Evolutionary conservation across 805 yeast genomes (phyloP).

Genomic region (Candida xiaguanensis): DNA sequence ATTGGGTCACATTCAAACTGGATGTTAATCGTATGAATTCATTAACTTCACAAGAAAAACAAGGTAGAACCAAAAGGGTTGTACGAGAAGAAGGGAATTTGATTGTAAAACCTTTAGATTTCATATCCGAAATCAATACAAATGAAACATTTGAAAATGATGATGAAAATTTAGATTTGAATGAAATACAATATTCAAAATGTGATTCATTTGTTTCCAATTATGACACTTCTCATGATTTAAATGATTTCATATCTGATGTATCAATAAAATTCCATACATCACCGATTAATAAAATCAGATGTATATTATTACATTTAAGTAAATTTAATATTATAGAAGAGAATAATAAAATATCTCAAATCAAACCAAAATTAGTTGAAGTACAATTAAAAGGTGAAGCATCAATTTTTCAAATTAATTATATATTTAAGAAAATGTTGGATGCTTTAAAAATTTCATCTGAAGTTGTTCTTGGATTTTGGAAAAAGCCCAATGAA

Average conservation of each 20-base stretch:
- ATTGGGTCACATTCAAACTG: constrained; percentile 41
- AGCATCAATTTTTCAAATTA: constrained; percentile 69
- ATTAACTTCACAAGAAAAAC: constrained; percentile 63
- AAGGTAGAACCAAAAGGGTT: constrained; percentile 61
- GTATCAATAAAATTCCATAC: constrained; percentile 35
- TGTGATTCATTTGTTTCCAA: constrained; percentile 30
- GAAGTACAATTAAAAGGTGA: constrained; percentile 44
- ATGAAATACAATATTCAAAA: constrained; percentile 17
- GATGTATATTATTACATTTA: constrained; percentile 67
- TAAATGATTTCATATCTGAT: constrained; percentile 41
- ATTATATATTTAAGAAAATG: constrained; percentile 71
- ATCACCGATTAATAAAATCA: constrained; percentile 49
- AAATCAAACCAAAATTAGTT: constrained; percentile 37
- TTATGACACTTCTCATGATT: constrained; percentile 26
- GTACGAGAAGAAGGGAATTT: constrained; percentile 34
- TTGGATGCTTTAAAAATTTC: constrained; percentile 67
- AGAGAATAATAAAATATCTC: constrained; percentile 33
- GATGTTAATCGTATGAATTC: constrained; percentile 74
- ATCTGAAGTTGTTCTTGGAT: constrained; percentile 77
- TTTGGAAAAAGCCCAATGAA: constrained; percentile 74
- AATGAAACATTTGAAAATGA: constrained; percentile 28
- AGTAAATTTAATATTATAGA: constrained; percentile 51
- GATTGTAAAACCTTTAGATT: constrained; percentile 41
- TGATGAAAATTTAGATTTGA: constrained; percentile 13
- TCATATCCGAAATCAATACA: constrained; percentile 37